Conservation (phyloP, 805 yeast genomes). For the Candida sonorensis region DNA sequence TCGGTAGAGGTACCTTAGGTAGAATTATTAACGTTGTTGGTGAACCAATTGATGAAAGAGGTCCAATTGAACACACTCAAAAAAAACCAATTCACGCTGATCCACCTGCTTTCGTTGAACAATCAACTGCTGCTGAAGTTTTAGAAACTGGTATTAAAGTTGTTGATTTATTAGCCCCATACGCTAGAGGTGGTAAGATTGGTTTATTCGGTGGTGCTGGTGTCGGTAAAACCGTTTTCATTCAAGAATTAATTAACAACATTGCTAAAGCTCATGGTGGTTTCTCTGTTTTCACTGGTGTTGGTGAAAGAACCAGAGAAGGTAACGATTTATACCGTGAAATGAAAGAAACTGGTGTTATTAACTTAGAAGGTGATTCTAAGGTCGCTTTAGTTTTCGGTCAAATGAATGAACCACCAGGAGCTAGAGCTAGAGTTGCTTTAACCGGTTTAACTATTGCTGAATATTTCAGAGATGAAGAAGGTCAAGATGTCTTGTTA, state of each 20-base stretch:
- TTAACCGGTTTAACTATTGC: slow-evolving; percentile 99
- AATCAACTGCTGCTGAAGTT: slow-evolving; percentile 96
- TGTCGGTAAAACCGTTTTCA: slow-evolving; percentile 99
- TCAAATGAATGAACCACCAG: slow-evolving; percentile 99
- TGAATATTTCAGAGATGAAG: slow-evolving; percentile 99
- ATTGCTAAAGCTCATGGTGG: slow-evolving; percentile 99
- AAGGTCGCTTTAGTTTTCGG: slow-evolving; percentile 99
- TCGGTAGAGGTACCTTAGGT: slow-evolving; percentile 98
- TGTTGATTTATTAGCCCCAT: slow-evolving; percentile 98
- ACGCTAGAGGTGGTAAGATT: slow-evolving; percentile 99
- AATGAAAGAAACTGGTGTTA: slow-evolving; percentile 99
- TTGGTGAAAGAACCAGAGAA: slow-evolving; percentile 99
- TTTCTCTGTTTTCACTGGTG: slow-evolving; percentile 99
- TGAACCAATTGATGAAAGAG: slow-evolving; percentile 99
- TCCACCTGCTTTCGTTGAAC: slow-evolving; percentile 93
- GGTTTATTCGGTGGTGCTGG: slow-evolving; percentile 99
- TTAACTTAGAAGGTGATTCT: slow-evolving; percentile 98
- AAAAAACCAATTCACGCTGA: slow-evolving; percentile 99
- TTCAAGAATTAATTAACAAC: slow-evolving; percentile 99
- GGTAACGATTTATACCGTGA: slow-evolving; percentile 99
- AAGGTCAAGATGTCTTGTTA: slow-evolving; percentile 99
- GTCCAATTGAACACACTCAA: slow-evolving; percentile 89
- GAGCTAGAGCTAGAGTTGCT: slow-evolving; percentile 99
- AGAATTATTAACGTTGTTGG: slow-evolving; percentile 97
- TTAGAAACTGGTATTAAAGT: slow-evolving; percentile 99